phyloP scores from a whole-genome alignment of 1,284 basidiomycete species.

The Apiotrichum veenhuisii region DNA sequence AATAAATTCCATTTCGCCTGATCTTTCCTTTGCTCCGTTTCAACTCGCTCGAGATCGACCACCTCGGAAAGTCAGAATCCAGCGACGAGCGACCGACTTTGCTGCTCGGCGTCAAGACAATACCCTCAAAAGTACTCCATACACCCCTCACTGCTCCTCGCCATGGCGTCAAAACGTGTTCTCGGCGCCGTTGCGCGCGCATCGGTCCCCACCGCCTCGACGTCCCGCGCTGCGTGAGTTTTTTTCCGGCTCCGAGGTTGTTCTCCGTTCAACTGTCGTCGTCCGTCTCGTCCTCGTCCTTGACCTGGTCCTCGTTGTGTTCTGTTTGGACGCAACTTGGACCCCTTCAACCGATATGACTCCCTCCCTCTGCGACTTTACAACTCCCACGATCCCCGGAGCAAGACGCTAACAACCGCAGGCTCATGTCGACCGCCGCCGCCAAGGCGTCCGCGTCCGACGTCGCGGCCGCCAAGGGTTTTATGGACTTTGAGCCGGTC shows the following conservation, averaged over 20 bases:
- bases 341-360: no score
- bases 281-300: background rate
- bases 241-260: background rate
- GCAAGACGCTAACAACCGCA: background rate
- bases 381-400: background rate
- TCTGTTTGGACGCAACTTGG: no score
- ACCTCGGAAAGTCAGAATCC: background rate
- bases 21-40: background rate
- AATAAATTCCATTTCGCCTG: background rate
- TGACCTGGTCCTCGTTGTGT: no score
- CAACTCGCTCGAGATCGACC: background rate
- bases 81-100: background rate
- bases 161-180: constrained; percentile 15
- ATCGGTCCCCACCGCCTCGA: constrained; percentile 6
- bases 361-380: no score
- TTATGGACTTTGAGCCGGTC: constrained; percentile 8
- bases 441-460: background rate
- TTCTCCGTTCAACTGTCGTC: background rate
- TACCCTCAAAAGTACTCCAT: background rate
- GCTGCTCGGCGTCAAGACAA: background rate
- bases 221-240: constrained; percentile 10
- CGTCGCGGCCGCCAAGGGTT: background rate
- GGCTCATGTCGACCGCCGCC: background rate
- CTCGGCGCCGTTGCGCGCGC: constrained; percentile 13
- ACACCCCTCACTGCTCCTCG: background rate